Evolutionary conservation across 495 filamentous ascomycete species (phyloP), one percentile per base, ranked within the genome.

Genomic region (Penicillium egyptiacum): DNA sequence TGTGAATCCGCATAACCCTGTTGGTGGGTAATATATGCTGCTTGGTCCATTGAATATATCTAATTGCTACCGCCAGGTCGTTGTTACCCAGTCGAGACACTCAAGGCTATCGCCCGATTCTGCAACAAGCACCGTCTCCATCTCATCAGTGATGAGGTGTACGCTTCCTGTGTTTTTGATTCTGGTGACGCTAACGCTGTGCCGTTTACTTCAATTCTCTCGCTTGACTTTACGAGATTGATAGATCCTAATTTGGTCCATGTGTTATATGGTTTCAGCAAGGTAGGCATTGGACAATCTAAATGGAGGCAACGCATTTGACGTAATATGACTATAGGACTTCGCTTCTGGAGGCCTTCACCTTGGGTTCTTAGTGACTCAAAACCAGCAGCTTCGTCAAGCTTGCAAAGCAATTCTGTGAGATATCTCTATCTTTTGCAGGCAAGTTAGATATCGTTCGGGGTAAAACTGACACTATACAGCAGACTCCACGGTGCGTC

Each of bases 91-190:
- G 62, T 52, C 11, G 73, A 81, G 19, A 77, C 75, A 0, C 64
- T 86, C 1, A 56, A 69, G 20, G 78, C 64, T 22, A 74, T 83
- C 33, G 69, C 83, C 63, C 67, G 65, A 6, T 73, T 86, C 44
- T 87, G 84, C 52, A 65, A 76, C 9, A 71, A 75, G 39, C 67
- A 84, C 51, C 61, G 65, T 19, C 74, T 88, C 12, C 85, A 88
- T 61, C 62, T 87, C 6, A 79, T 87, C 37, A 79, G 76, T 45
- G 84, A 88, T 56, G 85, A 88, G 60, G 74, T 87, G 5, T 86
- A 86, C 62, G 84, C 81, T 5, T 69, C 81, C 4, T 80, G 73
- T 17, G 72, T 83, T 0, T 86, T 78, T 60, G 70, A 72, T 19
- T 63, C 70, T 1, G 67, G 69, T 7, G 61, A 73, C 25, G 59